Evolutionary conservation across 768 basidiomycete genomes (phyloP), one percentile per base, ranked within the genome.

Genomic region (Rhodosporidiobolus odoratus): DNA sequence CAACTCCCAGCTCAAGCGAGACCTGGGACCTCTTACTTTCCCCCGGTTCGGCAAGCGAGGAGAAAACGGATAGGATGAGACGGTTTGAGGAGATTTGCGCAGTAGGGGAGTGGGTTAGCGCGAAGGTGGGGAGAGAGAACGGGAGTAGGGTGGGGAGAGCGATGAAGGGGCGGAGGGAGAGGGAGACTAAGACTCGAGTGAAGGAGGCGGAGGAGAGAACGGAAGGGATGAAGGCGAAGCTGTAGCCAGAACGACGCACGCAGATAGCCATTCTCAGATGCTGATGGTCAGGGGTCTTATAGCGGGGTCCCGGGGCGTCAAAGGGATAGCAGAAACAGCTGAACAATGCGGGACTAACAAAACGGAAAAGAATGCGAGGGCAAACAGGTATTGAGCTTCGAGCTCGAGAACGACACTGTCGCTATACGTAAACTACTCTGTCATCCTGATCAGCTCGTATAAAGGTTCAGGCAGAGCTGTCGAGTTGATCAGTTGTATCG

Each of bases 101-200:
- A 37, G 64, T 65, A 0, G 73, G 73, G 0, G 69, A 66, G 43
- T 74, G 73, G 73, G 61, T 74, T 8, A 65, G 62, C 30, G 50
- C 25, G 12, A 13, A 48, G 58, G 25, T 74, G 16, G 73, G 69
- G 45, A 61, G 73, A 50, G 37, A 48, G 54, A 74, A 74, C n/a
- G 73, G 66, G 38, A 71, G 69, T 32, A 17, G 69, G 41, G 73
- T 67, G 0, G 73, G 73, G 7, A 68, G 38, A 52, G 73, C 69
- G 50, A 38, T 59, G 43, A 10, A 57, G 34, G 60, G 58, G 37
- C 43, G 61, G 63, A 56, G 27, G 50, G 62, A 64, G 48, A 34
- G 65, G 34, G 41, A 52, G 65, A 63, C 35, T 45, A 38, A 23
- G 60, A 53, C n/a, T n/a, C n/a, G 47, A 34, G 10, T 9, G 35